These are phyloP conservation scores for Samsoniella hepiali DNA, from an alignment of 2,329 filamentous ascomycete genomes.

Conservation along the genomic window DNA sequence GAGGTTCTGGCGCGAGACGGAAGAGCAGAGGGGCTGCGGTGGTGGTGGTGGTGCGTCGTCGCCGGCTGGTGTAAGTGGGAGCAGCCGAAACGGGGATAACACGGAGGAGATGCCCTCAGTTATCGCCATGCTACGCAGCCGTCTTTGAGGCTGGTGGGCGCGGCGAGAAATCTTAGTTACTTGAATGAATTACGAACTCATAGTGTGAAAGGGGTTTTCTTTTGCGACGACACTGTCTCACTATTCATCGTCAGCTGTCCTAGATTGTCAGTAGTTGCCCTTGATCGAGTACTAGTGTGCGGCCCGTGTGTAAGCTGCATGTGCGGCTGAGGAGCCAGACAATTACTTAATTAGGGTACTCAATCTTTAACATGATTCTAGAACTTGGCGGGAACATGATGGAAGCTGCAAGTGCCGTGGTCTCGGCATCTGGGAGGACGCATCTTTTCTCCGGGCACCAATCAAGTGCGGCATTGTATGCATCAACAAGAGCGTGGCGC, in stretches of 20 bases:
- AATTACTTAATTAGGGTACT: too few species aligned
- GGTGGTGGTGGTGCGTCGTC: neutral
- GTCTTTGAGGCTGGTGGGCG: neutral
- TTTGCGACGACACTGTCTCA: too few species aligned
- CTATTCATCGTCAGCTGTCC: too few species aligned
- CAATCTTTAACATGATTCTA: neutral
- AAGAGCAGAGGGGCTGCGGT: neutral
- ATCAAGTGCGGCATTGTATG: neutral
- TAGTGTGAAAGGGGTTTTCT: neutral
- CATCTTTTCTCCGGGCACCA: neutral
- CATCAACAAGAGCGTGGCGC: too few species aligned
- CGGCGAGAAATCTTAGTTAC: neutral
- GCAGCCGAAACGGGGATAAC: neutral
- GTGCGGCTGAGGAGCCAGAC: too few species aligned
- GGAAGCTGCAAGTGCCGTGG: slow-evolving; percentile 2
- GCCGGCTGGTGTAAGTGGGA: neutral
- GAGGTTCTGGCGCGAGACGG: slow-evolving; percentile 3
- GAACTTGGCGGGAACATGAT: neutral
- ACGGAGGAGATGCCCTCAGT: neutral
- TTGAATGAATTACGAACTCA: neutral
- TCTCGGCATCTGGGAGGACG: neutral
- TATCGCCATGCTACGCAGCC: neutral
- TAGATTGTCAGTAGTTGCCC: too few species aligned
- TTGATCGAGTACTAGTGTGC: too few species aligned
- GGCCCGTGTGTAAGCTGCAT: too few species aligned